A percentile compares a stretch with the other conserved stretches of the same genome.
These are phyloP conservation scores for Fusarium lyarnte DNA, from an alignment of 2,329 filamentous ascomycete genomes.

Conservation along the genomic window DNA sequence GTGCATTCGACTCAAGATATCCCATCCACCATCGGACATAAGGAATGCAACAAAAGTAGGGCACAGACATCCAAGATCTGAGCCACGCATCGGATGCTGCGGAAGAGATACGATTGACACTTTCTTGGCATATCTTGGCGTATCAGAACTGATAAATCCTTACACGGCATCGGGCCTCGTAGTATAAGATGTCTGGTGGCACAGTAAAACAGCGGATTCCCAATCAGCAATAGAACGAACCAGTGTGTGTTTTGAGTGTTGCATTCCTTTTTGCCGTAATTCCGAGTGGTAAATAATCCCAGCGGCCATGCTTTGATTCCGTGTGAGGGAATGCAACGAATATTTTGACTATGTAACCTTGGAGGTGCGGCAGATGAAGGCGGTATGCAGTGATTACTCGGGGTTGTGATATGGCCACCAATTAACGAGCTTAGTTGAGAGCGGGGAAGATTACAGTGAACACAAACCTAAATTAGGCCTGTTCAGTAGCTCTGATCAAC, in stretches of 20 bases:
- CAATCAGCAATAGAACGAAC: neutral
- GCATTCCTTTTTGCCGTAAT: neutral
- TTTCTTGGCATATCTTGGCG: neutral
- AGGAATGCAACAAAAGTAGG: neutral
- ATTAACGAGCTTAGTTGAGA: neutral
- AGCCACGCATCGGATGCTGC: neutral
- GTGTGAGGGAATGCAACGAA: neutral
- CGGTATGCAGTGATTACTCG: neutral
- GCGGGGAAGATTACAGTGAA: neutral
- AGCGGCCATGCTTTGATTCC: neutral
- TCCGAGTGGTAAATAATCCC: neutral
- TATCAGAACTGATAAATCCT: neutral
- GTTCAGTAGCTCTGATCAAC: neutral
- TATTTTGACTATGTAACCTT: neutral
- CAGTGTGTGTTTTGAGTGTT: neutral
- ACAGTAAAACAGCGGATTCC: neutral
- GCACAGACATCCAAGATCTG: neutral
- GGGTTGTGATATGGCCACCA: neutral
- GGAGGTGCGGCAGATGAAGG: neutral
- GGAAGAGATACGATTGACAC: constrained; percentile 8
- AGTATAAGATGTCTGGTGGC: neutral
- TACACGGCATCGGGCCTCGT: neutral
- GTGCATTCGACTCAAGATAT: neutral
- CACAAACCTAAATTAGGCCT: neutral
- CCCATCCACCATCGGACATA: neutral